Percentiles rank a stretch among this genome's conserved stretches.
Evolutionary conservation across 176 grass and related monocot genomes (phyloP).

Genomic region (Juncus inflexus): DNA sequence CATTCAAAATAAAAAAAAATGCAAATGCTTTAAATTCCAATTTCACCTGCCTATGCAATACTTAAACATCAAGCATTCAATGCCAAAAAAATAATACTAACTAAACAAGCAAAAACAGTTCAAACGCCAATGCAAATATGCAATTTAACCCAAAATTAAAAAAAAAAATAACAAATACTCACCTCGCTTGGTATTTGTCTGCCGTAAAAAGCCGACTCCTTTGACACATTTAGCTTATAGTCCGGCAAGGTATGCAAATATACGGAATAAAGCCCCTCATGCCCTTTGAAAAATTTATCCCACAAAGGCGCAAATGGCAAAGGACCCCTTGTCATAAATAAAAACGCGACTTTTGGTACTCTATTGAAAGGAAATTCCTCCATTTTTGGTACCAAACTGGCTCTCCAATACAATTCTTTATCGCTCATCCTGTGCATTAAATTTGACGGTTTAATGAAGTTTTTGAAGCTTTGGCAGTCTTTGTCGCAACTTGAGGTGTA

Average conservation of each 20-base stretch:
- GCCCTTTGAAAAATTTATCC: constrained; percentile 57
- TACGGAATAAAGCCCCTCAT: constrained; percentile 46
- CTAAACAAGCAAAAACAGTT: neutral
- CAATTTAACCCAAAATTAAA: neutral
- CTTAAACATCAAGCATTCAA: too few species aligned
- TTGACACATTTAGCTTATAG: constrained; percentile 73
- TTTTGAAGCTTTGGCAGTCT: constrained; percentile 46
- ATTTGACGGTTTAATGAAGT: constrained; percentile 51
- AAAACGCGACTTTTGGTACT: constrained; percentile 64
- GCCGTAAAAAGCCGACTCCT: constrained; percentile 42
- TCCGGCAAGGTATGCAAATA: constrained; percentile 58
- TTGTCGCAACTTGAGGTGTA: constrained; percentile 37
- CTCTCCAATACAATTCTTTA: constrained; percentile 51
- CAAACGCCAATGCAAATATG: neutral
- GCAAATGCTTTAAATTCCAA: too few species aligned
- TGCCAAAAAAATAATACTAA: neutral
- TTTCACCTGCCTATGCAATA: too few species aligned
- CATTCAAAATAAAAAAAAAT: too few species aligned
- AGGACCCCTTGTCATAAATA: constrained; percentile 57
- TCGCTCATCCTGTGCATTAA: constrained; percentile 64
- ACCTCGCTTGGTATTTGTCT: constrained; percentile 71
- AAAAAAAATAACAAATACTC: neutral
- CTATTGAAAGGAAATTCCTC: constrained; percentile 48
- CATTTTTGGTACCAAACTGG: constrained; percentile 42
- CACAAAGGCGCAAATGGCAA: constrained; percentile 51